Evolutionary conservation across 2,329 filamentous ascomycete genomes (phyloP).

Genomic region (Akanthomyces uredinophilus): DNA sequence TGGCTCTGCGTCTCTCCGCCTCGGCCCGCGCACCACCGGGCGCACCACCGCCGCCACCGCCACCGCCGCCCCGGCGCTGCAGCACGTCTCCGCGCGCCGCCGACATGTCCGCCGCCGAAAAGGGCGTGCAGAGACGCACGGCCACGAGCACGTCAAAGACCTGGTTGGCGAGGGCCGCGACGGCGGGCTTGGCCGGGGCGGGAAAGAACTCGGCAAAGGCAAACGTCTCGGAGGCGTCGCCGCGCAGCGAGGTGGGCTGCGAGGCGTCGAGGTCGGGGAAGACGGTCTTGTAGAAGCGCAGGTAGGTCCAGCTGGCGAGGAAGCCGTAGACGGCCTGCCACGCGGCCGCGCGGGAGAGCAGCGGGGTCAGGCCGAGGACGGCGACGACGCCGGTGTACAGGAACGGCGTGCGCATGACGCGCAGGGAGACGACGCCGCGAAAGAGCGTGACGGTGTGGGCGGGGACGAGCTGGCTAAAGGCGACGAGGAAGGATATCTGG

Average conservation of each 20-base stretch:
- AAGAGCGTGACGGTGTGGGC: constrained; percentile 96
- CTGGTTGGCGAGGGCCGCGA: constrained; percentile 67
- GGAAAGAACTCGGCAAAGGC: constrained; percentile 96
- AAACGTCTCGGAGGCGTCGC: constrained; percentile 94
- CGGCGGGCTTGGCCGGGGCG: constrained; percentile 69
- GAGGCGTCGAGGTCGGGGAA: constrained; percentile 63
- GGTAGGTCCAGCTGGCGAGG: constrained; percentile 86
- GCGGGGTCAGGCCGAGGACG: constrained; percentile 52
- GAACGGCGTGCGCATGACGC: constrained; percentile 68
- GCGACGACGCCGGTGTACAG: constrained; percentile 71
- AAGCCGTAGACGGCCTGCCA: constrained; percentile 79
- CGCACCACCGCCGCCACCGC: background rate
- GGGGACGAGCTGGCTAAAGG: constrained; percentile 95
- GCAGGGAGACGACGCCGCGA: constrained; percentile 79
- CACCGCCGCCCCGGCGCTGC: constrained; percentile 42
- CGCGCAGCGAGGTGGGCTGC: constrained; percentile 61
- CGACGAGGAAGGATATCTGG: constrained; percentile 90
- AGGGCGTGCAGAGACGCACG: constrained; percentile 75
- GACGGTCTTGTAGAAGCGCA: constrained; percentile 85
- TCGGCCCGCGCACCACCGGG: constrained; percentile 76
- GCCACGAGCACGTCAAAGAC: constrained; percentile 72
- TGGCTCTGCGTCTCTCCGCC: constrained; percentile 79
- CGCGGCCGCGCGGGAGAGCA: constrained; percentile 65
- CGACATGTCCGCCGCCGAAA: constrained; percentile 74
- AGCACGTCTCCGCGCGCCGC: constrained; percentile 63